Percentiles rank a stretch among this genome's conserved stretches.
Evolutionary conservation across 2,329 filamentous ascomycete species (phyloP).

Genomic region (Xylariaceae sp.): DNA sequence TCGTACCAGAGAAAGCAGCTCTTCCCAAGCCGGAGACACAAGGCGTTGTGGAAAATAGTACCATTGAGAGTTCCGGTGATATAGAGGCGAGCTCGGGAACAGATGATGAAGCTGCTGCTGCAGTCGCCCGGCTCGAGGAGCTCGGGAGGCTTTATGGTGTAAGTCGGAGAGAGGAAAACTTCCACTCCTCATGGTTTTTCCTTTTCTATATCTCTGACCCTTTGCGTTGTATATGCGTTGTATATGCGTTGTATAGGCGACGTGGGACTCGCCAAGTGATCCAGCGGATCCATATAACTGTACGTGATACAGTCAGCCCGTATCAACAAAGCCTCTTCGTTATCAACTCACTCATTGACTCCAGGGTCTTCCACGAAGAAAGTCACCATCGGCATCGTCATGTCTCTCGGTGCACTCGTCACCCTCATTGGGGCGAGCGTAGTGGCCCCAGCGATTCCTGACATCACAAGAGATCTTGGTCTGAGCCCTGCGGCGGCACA

Average conservation of each 20-base stretch:
- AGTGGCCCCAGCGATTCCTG: slow-evolving; percentile 33
- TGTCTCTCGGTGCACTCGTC: slow-evolving; percentile 33
- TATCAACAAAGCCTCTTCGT: too few relatives aligned
- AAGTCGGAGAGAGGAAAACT: not conserved
- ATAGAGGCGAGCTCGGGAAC: not conserved
- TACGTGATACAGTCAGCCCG: too few relatives aligned
- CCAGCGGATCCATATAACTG: slow-evolving; percentile 22
- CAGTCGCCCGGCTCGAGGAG: not conserved
- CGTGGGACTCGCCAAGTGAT: slow-evolving; percentile 24
- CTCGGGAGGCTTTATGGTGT: not conserved
- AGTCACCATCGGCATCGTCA: slow-evolving; percentile 26
- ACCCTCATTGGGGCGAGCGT: slow-evolving; percentile 36
- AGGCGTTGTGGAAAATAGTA: not conserved
- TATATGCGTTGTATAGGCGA: slow-evolving; percentile 10
- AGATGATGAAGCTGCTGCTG: not conserved
- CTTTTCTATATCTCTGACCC: not conserved
- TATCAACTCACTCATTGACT: too few relatives aligned
- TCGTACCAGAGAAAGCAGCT: not conserved
- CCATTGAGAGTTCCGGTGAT: not conserved
- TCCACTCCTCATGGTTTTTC: not conserved
- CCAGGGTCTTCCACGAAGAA: slow-evolving; percentile 16
- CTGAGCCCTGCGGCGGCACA: slow-evolving; percentile 29
- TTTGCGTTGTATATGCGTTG: too few relatives aligned
- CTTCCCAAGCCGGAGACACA: not conserved
- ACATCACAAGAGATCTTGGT: slow-evolving; percentile 30